Conservation (phyloP, 2,329 filamentous ascomycete species). For the Leptographium procerum region DNA sequence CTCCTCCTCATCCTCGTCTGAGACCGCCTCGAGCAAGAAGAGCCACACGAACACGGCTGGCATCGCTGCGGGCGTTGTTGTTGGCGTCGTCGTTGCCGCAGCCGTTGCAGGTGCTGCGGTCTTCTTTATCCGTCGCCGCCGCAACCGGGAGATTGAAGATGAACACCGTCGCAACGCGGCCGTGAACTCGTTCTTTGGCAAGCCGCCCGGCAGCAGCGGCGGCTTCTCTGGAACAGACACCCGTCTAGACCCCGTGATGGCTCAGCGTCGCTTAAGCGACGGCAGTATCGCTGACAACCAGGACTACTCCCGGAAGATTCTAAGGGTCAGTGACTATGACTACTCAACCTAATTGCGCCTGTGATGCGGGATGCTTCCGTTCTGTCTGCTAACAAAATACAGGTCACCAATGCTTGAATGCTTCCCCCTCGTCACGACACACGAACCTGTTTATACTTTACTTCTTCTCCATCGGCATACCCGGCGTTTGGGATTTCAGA, state of each 20-base stretch:
- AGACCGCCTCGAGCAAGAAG: constrained; percentile 10
- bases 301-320: constrained; percentile 90
- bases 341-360: too few species aligned
- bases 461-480: constrained; percentile 24
- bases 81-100: constrained; percentile 61
- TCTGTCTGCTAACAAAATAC: not conserved
- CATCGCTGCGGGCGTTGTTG: constrained; percentile 79
- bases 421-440: constrained; percentile 21
- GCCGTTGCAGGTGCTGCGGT: constrained; percentile 53
- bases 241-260: constrained; percentile 77
- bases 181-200: constrained; percentile 60
- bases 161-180: constrained; percentile 74
- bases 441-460: constrained; percentile 28
- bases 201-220: constrained; percentile 52
- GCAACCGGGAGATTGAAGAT: constrained; percentile 68
- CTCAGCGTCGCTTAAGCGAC: constrained; percentile 74
- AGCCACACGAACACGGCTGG: constrained; percentile 58
- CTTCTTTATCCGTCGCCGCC: constrained; percentile 65
- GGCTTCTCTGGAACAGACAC: constrained; percentile 66
- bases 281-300: constrained; percentile 96
- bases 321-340: constrained; percentile 56
- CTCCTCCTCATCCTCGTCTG: too few species aligned
- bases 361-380: constrained; percentile 9
- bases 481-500: constrained; percentile 22
- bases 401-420: constrained; percentile 50